Conservation (phyloP, 305 asterid genomes). For the Fraxinus baroniana region DNA sequence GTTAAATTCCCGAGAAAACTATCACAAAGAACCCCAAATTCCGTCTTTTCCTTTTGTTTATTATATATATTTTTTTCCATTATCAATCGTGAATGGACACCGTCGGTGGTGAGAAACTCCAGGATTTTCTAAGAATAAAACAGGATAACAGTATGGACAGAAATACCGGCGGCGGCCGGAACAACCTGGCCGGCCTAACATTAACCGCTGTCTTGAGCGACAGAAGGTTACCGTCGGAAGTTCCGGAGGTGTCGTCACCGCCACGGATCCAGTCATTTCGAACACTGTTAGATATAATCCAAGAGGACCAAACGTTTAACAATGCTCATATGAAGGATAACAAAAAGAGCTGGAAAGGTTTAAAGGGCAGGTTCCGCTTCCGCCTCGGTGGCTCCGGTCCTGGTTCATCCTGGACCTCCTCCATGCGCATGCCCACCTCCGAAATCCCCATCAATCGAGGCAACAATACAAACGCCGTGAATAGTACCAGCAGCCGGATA, state of each 20-base stretch:
- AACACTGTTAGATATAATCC: constrained; percentile 63
- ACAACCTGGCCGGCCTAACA: constrained; percentile 42
- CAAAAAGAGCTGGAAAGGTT: constrained; percentile 51
- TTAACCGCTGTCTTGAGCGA: constrained; percentile 48
- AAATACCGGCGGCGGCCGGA: constrained; percentile 23
- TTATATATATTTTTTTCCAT: not conserved
- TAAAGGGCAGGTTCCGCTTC: constrained; percentile 61
- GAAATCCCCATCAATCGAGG: constrained; percentile 26
- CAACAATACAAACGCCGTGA: not conserved
- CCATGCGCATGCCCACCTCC: constrained; percentile 32
- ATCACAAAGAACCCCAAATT: not conserved
- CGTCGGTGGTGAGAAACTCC: constrained; percentile 44
- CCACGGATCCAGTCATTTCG: constrained; percentile 41
- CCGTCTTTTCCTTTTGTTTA: not conserved
- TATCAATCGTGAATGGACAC: constrained; percentile 38
- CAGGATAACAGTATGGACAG: constrained; percentile 37
- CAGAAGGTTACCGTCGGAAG: constrained; percentile 24
- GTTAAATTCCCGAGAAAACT: constrained; percentile 27
- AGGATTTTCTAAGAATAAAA: constrained; percentile 50
- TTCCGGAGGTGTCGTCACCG: constrained; percentile 26
- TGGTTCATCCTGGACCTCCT: constrained; percentile 34
- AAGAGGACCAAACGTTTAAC: constrained; percentile 47
- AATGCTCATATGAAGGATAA: constrained; percentile 25
- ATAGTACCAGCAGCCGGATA: constrained; percentile 13
- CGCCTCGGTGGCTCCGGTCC: constrained; percentile 42